phyloP scores from a whole-genome alignment of 2,329 filamentous ascomycete species.

The Nemania sp. region DNA sequence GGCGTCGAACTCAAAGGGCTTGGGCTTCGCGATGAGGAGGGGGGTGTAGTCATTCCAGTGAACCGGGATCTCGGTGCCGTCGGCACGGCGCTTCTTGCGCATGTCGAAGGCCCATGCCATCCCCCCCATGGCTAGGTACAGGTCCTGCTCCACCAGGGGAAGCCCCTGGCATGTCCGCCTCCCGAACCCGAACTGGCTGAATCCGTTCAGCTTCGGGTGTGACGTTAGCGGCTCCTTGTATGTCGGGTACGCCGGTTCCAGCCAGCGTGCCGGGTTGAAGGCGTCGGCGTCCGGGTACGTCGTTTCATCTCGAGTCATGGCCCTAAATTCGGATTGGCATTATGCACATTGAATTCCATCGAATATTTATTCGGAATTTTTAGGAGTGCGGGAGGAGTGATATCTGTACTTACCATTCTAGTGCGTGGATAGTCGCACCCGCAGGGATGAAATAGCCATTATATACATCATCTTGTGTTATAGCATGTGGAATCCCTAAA shows the following conservation, averaged over 20 bases:
- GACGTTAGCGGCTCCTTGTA: slow-evolving; percentile 55
- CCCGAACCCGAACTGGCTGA: slow-evolving; percentile 65
- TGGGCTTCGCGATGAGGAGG: slow-evolving; percentile 59
- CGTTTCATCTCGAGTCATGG: slow-evolving; percentile 59
- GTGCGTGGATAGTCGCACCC: slow-evolving; percentile 63
- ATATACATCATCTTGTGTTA: slow-evolving; percentile 64
- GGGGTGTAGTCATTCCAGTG: slow-evolving; percentile 60
- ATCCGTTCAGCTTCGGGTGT: slow-evolving; percentile 56
- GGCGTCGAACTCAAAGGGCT: slow-evolving; percentile 55
- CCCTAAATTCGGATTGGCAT: slow-evolving; percentile 49
- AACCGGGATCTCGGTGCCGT: slow-evolving; percentile 51
- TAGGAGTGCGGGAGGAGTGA: neutral
- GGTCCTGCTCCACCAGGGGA: slow-evolving; percentile 57
- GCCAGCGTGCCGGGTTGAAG: slow-evolving; percentile 57
- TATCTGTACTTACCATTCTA: slow-evolving; percentile 60
- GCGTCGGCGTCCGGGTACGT: slow-evolving; percentile 54
- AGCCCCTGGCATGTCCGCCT: slow-evolving; percentile 61
- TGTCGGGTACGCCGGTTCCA: slow-evolving; percentile 54
- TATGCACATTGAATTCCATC: neutral
- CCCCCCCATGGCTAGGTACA: slow-evolving; percentile 56
- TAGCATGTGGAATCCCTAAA: slow-evolving; percentile 62
- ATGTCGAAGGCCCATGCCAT: slow-evolving; percentile 55
- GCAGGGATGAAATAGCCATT: slow-evolving; percentile 64
- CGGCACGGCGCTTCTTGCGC: slow-evolving; percentile 45
- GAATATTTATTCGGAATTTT: neutral